phyloP scores from a whole-genome alignment of 2,329 filamentous ascomycete genomes.

The Alternaria sp. region DNA sequence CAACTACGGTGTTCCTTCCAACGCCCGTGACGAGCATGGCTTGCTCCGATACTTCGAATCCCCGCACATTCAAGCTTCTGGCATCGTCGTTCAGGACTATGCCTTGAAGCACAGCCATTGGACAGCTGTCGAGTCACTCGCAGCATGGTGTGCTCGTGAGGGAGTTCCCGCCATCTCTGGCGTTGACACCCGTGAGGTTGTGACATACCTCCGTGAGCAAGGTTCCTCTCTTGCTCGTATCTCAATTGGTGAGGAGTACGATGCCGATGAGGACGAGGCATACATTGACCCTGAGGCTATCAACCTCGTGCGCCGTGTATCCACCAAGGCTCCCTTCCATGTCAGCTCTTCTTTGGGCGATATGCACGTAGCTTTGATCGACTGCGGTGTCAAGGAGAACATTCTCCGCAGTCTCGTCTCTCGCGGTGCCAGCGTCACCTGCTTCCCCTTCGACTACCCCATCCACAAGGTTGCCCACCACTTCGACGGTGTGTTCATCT shows the following conservation, averaged over 20 bases:
- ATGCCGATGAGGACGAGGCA: conserved; percentile 96
- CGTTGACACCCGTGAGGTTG: conserved; percentile 95
- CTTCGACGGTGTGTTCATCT: conserved; percentile 99
- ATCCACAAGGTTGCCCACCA: conserved; percentile 98
- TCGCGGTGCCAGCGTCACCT: conserved; percentile 90
- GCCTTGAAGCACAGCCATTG: conserved; percentile 96
- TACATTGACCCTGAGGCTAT: conserved; percentile 96
- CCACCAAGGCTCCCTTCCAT: conserved; percentile 97
- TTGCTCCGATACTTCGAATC: conserved; percentile 98
- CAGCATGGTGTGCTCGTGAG: conserved; percentile 94
- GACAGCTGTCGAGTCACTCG: conserved; percentile 94
- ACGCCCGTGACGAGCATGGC: conserved; percentile 83
- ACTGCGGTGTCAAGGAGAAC: conserved; percentile 99
- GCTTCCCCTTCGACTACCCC: conserved; percentile 95
- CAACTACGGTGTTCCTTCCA: conserved; percentile 96
- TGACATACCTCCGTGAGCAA: conserved; percentile 94
- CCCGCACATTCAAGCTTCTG: conserved; percentile 94
- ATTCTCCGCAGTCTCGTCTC: conserved; percentile 93
- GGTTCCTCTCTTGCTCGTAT: conserved; percentile 96
- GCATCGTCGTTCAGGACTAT: conserved; percentile 94
- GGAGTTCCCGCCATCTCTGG: conserved; percentile 96
- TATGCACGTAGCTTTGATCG: conserved; percentile 91
- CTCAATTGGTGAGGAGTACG: conserved; percentile 95
- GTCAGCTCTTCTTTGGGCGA: conserved; percentile 84
- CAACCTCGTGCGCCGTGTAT: conserved; percentile 94